Evolutionary conservation across 495 filamentous ascomycete genomes (phyloP).

Genomic region (Talaromyces proteolyticus): DNA sequence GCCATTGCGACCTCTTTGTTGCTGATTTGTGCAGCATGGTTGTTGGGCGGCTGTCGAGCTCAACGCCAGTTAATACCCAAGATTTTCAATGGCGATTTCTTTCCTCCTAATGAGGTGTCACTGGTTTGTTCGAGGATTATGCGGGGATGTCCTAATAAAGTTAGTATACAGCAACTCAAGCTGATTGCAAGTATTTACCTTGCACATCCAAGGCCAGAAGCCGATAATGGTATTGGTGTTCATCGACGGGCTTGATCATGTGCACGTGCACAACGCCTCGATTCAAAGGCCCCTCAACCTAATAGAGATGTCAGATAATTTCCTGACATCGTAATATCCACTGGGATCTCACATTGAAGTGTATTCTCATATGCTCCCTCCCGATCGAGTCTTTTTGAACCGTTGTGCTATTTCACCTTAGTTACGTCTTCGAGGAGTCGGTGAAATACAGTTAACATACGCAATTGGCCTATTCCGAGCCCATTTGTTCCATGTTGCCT

Average conservation of each 20-base stretch:
- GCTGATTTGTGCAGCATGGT: too few relatives aligned
- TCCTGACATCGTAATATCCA: background rate
- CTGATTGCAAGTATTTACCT: slow-evolving; percentile 25
- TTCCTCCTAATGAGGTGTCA: slow-evolving; percentile 21
- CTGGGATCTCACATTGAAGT: slow-evolving; percentile 65
- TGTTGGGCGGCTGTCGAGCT: background rate
- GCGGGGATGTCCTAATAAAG: slow-evolving; percentile 30
- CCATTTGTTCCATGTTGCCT: slow-evolving; percentile 79
- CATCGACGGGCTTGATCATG: slow-evolving; percentile 59
- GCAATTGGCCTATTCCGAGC: slow-evolving; percentile 77
- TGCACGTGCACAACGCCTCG: slow-evolving; percentile 71
- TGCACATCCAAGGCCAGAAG: slow-evolving; percentile 76
- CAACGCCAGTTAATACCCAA: slow-evolving; percentile 50
- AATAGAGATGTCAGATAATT: slow-evolving; percentile 14
- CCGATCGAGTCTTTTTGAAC: slow-evolving; percentile 65
- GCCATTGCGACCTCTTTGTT: too few relatives aligned
- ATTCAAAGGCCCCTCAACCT: slow-evolving; percentile 80
- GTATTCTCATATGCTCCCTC: slow-evolving; percentile 77
- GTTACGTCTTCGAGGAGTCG: background rate
- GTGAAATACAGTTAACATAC: slow-evolving; percentile 37
- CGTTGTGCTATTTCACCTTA: slow-evolving; percentile 43
- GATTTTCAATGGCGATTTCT: slow-evolving; percentile 33
- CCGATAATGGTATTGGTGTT: slow-evolving; percentile 70
- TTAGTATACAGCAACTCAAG: background rate
- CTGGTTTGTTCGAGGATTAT: slow-evolving; percentile 42